These are phyloP conservation scores for Talaromyces sp. DNA, from an alignment of 2,329 filamentous ascomycete genomes.

Conservation along the genomic window DNA sequence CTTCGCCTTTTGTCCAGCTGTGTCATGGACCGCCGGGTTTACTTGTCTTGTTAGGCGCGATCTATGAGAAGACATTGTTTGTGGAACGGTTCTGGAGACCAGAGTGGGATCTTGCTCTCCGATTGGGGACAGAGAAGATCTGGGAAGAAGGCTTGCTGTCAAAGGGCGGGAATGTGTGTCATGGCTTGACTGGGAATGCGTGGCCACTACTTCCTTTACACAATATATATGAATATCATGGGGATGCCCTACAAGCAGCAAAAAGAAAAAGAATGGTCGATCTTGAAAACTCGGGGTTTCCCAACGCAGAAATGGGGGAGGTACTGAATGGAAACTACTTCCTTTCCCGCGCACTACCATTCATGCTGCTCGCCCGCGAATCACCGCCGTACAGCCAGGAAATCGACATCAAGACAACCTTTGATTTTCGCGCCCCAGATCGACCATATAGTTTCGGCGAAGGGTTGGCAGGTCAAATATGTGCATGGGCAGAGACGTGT, in stretches of 20 bases:
- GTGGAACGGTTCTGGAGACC: slow-evolving; percentile 30
- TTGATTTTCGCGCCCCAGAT: slow-evolving; percentile 38
- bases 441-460: slow-evolving; percentile 37
- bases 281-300: slow-evolving; percentile 19
- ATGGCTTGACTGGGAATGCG: slow-evolving; percentile 39
- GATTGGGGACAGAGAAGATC: slow-evolving; percentile 29
- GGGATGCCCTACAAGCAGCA: neutral
- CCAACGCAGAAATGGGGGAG: neutral
- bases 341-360: slow-evolving; percentile 33
- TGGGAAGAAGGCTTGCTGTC: slow-evolving; percentile 40
- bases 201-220: slow-evolving; percentile 37
- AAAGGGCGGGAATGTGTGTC: slow-evolving; percentile 40
- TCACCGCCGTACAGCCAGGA: slow-evolving; percentile 32
- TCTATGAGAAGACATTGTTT: slow-evolving; percentile 27
- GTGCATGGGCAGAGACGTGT: slow-evolving; percentile 40
- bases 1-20: slow-evolving; percentile 35
- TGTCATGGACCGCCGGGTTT: slow-evolving; percentile 40
- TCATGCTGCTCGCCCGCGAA: slow-evolving; percentile 35
- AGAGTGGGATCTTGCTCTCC: slow-evolving; percentile 34
- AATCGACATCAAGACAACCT: slow-evolving; percentile 14
- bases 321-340: slow-evolving; percentile 32
- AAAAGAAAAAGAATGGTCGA: slow-evolving; percentile 10
- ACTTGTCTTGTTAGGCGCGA: slow-evolving; percentile 31
- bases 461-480: slow-evolving; percentile 36
- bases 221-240: slow-evolving; percentile 32